These are phyloP conservation scores for Sarcocystis neurona DNA, from an alignment of 169 alveolate species.

Conservation along the genomic window DNA sequence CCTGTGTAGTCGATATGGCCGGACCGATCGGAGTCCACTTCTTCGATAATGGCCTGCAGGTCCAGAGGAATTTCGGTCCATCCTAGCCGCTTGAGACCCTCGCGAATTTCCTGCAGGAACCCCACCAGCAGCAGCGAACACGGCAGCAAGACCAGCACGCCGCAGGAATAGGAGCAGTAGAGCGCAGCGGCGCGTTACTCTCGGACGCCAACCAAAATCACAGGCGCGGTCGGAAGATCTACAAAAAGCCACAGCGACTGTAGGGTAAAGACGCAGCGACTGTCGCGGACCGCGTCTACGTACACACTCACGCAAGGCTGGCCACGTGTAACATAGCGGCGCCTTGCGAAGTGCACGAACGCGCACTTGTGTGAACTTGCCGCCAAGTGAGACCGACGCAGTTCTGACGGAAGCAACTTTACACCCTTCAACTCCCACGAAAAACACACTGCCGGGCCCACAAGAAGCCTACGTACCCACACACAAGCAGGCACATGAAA, in stretches of 20 bases:
- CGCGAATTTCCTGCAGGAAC: slow-evolving; percentile 60
- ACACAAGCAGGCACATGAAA: not conserved
- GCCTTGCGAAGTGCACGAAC: too few species aligned
- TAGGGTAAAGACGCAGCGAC: too few species aligned
- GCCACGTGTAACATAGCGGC: too few species aligned
- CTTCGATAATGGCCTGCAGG: slow-evolving; percentile 78
- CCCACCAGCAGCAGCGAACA: not conserved
- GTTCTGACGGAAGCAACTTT: too few species aligned
- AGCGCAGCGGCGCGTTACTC: not conserved
- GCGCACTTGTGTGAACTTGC: too few species aligned
- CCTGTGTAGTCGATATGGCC: slow-evolving; percentile 82
- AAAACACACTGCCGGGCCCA: too few species aligned
- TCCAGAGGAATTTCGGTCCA: slow-evolving; percentile 75
- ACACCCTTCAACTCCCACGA: too few species aligned
- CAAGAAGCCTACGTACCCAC: too few species aligned
- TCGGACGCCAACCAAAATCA: not conserved
- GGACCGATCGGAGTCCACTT: slow-evolving; percentile 76
- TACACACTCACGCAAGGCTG: too few species aligned
- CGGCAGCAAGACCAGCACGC: not conserved
- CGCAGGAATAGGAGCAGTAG: not conserved
- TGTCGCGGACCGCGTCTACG: too few species aligned
- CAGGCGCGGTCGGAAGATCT: not conserved
- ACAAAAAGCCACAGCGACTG: too few species aligned
- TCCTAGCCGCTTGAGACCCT: slow-evolving; percentile 70
- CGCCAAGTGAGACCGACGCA: too few species aligned